These are phyloP conservation scores for Cinnamomum micranthum DNA, from an alignment of 164 flowering plant species.

Conservation along the genomic window DNA sequence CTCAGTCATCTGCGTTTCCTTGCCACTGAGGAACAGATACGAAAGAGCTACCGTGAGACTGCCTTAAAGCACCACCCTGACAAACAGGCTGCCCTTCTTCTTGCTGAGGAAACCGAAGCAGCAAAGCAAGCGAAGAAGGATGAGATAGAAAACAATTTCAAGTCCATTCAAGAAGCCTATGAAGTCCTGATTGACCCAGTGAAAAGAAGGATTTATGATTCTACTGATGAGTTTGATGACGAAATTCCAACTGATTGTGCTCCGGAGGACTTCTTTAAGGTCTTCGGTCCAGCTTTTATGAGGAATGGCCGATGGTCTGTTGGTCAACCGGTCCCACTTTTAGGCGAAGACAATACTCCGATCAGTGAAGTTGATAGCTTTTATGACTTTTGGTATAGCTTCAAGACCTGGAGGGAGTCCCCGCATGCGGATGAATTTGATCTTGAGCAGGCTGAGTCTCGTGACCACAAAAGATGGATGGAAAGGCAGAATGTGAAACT, in stretches of 20 bases:
- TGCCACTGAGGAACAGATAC: slow-evolving; percentile 57
- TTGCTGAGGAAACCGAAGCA: slow-evolving; percentile 78
- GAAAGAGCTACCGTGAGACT: slow-evolving; percentile 56
- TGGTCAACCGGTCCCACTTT: slow-evolving; percentile 54
- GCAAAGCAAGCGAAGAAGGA: slow-evolving; percentile 88
- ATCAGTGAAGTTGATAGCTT: slow-evolving; percentile 68
- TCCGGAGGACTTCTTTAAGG: slow-evolving; percentile 85
- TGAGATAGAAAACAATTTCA: slow-evolving; percentile 82
- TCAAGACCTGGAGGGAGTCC: slow-evolving; percentile 95
- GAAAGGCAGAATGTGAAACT: slow-evolving; percentile 94
- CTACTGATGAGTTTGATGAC: slow-evolving; percentile 97
- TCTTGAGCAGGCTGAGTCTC: slow-evolving; percentile 91
- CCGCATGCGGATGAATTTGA: slow-evolving; percentile 93
- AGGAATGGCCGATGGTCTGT: slow-evolving; percentile 95
- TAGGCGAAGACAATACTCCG: slow-evolving; percentile 69
- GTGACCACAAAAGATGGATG: slow-evolving; percentile 97
- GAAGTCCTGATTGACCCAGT: slow-evolving; percentile 79
- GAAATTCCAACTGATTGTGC: slow-evolving; percentile 80
- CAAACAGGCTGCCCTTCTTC: slow-evolving; percentile 66
- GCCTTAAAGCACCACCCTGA: slow-evolving; percentile 54
- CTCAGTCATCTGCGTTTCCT: slow-evolving; percentile 81
- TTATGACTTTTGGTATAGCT: slow-evolving; percentile 78
- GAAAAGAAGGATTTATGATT: slow-evolving; percentile 87
- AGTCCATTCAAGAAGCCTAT: slow-evolving; percentile 84
- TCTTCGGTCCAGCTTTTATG: slow-evolving; percentile 88